Evolutionary conservation across 148 eudicot genomes (phyloP).

Genomic region (Tetragonia tetragonoides): DNA sequence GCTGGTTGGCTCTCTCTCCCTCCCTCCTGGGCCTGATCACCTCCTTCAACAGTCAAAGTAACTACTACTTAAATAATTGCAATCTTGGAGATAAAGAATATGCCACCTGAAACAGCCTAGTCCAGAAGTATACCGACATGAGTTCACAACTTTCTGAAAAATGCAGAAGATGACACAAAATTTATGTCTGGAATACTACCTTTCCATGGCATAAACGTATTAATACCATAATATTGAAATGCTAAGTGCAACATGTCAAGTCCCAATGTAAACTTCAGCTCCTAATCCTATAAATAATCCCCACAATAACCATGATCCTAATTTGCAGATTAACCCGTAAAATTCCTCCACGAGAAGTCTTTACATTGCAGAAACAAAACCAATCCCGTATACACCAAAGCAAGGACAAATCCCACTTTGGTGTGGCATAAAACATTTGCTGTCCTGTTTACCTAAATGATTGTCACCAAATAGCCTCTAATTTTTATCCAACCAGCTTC

Average conservation of each 20-base stretch:
- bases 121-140: not conserved
- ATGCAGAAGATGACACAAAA: not conserved
- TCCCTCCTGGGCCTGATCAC: not conserved
- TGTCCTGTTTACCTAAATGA: not conserved
- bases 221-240: not conserved
- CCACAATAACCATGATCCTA: not conserved
- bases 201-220: not conserved
- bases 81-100: not conserved
- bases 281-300: not conserved
- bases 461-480: too few relatives aligned
- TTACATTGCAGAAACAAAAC: conserved; percentile 9
- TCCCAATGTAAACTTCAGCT: not conserved
- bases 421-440: not conserved
- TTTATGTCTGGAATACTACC: not conserved
- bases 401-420: conserved; percentile 1
- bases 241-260: not conserved
- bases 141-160: not conserved
- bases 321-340: not conserved
- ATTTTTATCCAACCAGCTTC: too few relatives aligned
- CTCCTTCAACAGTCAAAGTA: not conserved
- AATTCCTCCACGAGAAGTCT: not conserved
- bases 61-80: not conserved
- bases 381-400: not conserved
- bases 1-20: not conserved
- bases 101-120: not conserved